Percentiles rank a stretch among this genome's conserved stretches.
Evolutionary conservation across 306 rosid genomes (phyloP).

Genomic region (Oxytropis ochrocephala): DNA sequence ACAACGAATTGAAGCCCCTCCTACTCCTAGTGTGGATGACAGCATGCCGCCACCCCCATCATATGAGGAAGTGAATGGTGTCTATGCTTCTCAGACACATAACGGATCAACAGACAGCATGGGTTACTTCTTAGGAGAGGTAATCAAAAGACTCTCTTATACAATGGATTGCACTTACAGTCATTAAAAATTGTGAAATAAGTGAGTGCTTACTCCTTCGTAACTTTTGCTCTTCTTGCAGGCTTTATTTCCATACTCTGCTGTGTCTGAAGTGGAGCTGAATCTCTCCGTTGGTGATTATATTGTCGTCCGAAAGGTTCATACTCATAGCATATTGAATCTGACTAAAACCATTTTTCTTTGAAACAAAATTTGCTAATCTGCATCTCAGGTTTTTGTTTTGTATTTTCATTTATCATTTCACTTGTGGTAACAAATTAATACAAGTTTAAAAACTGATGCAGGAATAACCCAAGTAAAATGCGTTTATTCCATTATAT

Average conservation of each 20-base stretch:
- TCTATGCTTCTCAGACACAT: constrained; percentile 64
- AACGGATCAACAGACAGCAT: constrained; percentile 69
- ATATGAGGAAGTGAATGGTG: constrained; percentile 85
- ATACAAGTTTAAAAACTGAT: not conserved
- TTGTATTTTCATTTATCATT: not conserved
- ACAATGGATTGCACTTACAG: not conserved
- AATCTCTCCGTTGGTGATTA: constrained; percentile 74
- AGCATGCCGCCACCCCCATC: constrained; percentile 84
- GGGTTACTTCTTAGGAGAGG: constrained; percentile 97
- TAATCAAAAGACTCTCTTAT: constrained; percentile 21
- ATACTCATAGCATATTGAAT: constrained; percentile 20
- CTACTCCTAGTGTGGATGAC: constrained; percentile 54
- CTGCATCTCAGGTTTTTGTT: not conserved
- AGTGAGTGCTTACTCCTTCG: constrained; percentile 8
- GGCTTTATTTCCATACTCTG: constrained; percentile 71
- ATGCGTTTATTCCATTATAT: not conserved
- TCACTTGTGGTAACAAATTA: not conserved
- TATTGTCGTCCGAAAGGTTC: constrained; percentile 81
- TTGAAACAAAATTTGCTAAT: not conserved
- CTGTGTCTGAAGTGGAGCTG: constrained; percentile 76
- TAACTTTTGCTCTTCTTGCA: constrained; percentile 30
- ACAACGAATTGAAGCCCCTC: constrained; percentile 93
- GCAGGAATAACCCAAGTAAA: not conserved
- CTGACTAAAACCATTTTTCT: constrained; percentile 9
- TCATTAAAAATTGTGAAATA: not conserved